Evolutionary conservation across 768 basidiomycete genomes (phyloP).

Genomic region (Termitomyces sp.): DNA sequence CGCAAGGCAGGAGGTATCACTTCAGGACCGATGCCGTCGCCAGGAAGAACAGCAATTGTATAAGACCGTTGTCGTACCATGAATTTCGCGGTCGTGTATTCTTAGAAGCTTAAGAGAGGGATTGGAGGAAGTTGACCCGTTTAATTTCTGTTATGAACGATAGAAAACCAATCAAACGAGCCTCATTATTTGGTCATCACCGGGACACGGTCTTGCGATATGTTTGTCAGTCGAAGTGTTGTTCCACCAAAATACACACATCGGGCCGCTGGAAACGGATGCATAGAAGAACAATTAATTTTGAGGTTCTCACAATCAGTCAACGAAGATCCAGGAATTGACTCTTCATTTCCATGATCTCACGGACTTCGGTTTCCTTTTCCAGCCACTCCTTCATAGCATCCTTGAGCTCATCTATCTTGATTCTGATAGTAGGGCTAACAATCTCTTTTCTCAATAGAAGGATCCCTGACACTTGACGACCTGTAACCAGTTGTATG

Average conservation of each 20-base stretch:
- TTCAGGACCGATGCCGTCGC: slow-evolving; percentile 49
- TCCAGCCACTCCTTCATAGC: too few relatives aligned
- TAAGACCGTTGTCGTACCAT: slow-evolving; percentile 20
- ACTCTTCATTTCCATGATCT: too few relatives aligned
- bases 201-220: not conserved
- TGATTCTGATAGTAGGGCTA: too few relatives aligned
- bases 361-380: too few relatives aligned
- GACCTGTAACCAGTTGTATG: too few relatives aligned
- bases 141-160: not conserved
- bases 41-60: slow-evolving; percentile 43
- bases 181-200: not conserved
- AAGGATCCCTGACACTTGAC: too few relatives aligned
- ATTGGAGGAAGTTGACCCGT: not conserved
- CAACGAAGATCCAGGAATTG: too few relatives aligned
- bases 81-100: not conserved
- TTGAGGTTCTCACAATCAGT: too few relatives aligned
- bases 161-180: not conserved
- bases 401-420: too few relatives aligned
- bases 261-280: too few relatives aligned
- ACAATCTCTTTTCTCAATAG: too few relatives aligned
- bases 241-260: not conserved
- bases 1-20: slow-evolving; percentile 43
- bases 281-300: too few relatives aligned
- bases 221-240: not conserved
- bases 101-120: not conserved